These are phyloP conservation scores for Zizania latifolia DNA, from an alignment of 176 grass and related monocot genomes.

Conservation along the genomic window DNA sequence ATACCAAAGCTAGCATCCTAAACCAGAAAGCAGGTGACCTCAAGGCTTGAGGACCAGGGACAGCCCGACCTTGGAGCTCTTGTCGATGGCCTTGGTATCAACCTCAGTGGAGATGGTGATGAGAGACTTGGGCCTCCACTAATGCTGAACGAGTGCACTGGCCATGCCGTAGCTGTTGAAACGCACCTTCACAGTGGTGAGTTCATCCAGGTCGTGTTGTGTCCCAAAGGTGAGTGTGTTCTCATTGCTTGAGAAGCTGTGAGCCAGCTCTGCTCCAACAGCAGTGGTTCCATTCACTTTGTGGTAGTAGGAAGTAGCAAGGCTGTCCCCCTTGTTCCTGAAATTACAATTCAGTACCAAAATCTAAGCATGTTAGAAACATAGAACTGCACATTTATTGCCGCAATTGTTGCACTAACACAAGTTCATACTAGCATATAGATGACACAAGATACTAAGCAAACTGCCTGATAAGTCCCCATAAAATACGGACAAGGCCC, in stretches of 20 bases:
- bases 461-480: not conserved
- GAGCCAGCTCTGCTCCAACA: slow-evolving; percentile 60
- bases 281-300: slow-evolving; percentile 45
- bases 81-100: slow-evolving; percentile 49
- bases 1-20: slow-evolving; percentile 30
- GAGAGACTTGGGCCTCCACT: slow-evolving; percentile 56
- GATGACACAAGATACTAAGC: not conserved
- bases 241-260: slow-evolving; percentile 62
- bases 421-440: not conserved
- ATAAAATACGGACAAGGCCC: not conserved
- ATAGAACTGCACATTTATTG: not conserved
- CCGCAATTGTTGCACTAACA: not conserved
- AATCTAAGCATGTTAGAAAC: not conserved
- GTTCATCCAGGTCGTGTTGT: slow-evolving; percentile 50
- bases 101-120: slow-evolving; percentile 59
- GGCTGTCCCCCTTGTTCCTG: slow-evolving; percentile 56
- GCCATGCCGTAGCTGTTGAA: slow-evolving; percentile 66
- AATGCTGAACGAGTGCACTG: slow-evolving; percentile 54
- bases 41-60: slow-evolving; percentile 55
- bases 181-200: slow-evolving; percentile 56
- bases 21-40: slow-evolving; percentile 4
- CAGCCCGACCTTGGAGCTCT: slow-evolving; percentile 54
- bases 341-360: not conserved
- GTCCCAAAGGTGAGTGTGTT: too few relatives aligned
- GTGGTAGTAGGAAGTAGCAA: slow-evolving; percentile 68